Conservation (phyloP, 768 basidiomycete genomes). For the Boletus eberwhitei region DNA sequence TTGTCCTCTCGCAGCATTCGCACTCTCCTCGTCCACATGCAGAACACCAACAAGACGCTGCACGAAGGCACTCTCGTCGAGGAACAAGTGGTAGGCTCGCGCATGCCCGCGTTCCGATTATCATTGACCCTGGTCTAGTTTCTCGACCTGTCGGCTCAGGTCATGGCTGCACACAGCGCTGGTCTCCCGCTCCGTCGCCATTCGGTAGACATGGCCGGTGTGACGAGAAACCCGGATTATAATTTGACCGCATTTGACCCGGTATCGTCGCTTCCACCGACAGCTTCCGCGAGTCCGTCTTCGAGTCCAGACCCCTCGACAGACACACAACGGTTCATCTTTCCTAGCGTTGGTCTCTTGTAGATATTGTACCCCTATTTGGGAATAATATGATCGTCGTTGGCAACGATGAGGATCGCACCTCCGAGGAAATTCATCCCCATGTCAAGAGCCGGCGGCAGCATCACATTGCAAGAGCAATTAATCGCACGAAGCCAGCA, state of each 20-base stretch:
- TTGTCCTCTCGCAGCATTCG: conserved; percentile 63
- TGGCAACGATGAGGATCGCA: no score
- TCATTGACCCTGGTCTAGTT: conserved; percentile 18
- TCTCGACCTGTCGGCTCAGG: conserved; percentile 28
- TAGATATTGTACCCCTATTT: no score
- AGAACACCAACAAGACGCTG: conserved; percentile 49
- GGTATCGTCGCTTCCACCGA: conserved; percentile 9
- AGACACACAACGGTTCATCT: conserved; percentile 17
- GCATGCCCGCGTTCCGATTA: background rate
- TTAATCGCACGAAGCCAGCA: conserved; percentile 26
- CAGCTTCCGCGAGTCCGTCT: conserved; percentile 22
- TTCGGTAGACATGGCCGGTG: conserved; percentile 25
- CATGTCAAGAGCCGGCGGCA: no score
- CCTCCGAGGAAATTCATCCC: no score
- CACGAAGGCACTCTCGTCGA: conserved; percentile 49
- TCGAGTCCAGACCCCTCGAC: conserved; percentile 21
- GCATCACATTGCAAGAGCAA: no score
- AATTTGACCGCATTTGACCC: conserved; percentile 17
- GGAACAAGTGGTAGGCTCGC: conserved; percentile 48
- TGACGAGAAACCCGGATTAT: conserved; percentile 12
- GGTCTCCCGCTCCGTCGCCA: conserved; percentile 31
- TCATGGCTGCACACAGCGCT: conserved; percentile 24
- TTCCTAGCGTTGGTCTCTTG: no score
- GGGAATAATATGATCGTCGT: no score
- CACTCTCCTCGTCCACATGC: conserved; percentile 70